Evolutionary conservation across 2,329 filamentous ascomycete species (phyloP).

Genomic region (Aspergillus terreus): DNA sequence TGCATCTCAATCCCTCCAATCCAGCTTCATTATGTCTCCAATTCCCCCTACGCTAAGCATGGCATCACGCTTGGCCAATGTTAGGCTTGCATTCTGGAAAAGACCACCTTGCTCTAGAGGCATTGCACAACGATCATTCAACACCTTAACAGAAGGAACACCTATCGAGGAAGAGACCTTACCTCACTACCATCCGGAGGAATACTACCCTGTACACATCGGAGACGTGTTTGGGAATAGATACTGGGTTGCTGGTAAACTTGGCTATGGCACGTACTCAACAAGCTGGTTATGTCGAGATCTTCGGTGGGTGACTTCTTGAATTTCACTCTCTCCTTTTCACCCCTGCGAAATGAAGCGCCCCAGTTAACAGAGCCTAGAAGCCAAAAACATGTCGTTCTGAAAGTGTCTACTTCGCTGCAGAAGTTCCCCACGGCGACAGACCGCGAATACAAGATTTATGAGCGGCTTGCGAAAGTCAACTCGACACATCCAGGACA

Average conservation of each 20-base stretch:
- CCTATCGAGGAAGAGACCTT: constrained; percentile 38
- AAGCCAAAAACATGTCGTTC: constrained; percentile 17
- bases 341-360: neutral
- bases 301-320: constrained; percentile 19
- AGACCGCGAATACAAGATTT: constrained; percentile 24
- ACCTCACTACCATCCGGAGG: constrained; percentile 30
- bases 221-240: constrained; percentile 35
- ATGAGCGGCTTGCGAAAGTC: constrained; percentile 23
- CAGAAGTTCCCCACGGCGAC: constrained; percentile 15
- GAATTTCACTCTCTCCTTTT: neutral
- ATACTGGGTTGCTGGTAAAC: constrained; percentile 37
- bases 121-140: no score
- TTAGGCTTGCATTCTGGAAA: no score
- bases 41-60: no score
- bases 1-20: no score
- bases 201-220: constrained; percentile 38
- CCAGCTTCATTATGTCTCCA: no score
- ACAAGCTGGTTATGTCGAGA: constrained; percentile 45
- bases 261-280: constrained; percentile 42
- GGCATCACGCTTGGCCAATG: no score
- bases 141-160: neutral
- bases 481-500: constrained; percentile 22
- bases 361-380: neutral
- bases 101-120: no score
- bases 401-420: constrained; percentile 29